These are phyloP conservation scores for Penicillium sp. DNA, from an alignment of 2,329 filamentous ascomycete species.

Conservation along the genomic window DNA sequence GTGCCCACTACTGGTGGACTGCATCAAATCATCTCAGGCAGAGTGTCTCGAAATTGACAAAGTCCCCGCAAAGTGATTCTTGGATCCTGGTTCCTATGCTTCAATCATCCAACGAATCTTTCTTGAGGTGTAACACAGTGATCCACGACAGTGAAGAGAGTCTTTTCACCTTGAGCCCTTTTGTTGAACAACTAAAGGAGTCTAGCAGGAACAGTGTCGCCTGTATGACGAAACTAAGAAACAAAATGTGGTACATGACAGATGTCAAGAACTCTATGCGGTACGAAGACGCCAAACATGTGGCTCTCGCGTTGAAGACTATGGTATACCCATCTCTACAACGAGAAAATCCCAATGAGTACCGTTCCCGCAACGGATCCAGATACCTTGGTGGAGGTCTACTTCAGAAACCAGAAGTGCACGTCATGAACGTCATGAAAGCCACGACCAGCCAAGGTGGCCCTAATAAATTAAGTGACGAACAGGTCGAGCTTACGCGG, in stretches of 20 bases:
- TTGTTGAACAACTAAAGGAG: slow-evolving; percentile 71
- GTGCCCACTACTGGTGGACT: slow-evolving; percentile 80
- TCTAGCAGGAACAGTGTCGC: slow-evolving; percentile 71
- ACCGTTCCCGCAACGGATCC: slow-evolving; percentile 37
- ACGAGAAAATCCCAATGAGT: slow-evolving; percentile 26
- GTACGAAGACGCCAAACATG: slow-evolving; percentile 81
- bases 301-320: slow-evolving; percentile 81
- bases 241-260: slow-evolving; percentile 99
- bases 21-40: slow-evolving; percentile 69
- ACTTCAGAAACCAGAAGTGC: slow-evolving; percentile 74
- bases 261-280: slow-evolving; percentile 86
- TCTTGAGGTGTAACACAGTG: slow-evolving; percentile 28
- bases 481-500: slow-evolving; percentile 80
- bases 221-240: slow-evolving; percentile 69
- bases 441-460: slow-evolving; percentile 80
- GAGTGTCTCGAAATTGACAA: slow-evolving; percentile 54
- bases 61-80: slow-evolving; percentile 57
- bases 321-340: slow-evolving; percentile 62
- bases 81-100: slow-evolving; percentile 70
- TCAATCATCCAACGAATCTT: slow-evolving; percentile 46
- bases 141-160: slow-evolving; percentile 36
- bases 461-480: slow-evolving; percentile 92
- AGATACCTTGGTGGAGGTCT: slow-evolving; percentile 55
- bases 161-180: slow-evolving; percentile 77
- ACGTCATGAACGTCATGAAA: slow-evolving; percentile 82